phyloP scores from a whole-genome alignment of 495 filamentous ascomycete species.

The Penicillium longicatenatum region DNA sequence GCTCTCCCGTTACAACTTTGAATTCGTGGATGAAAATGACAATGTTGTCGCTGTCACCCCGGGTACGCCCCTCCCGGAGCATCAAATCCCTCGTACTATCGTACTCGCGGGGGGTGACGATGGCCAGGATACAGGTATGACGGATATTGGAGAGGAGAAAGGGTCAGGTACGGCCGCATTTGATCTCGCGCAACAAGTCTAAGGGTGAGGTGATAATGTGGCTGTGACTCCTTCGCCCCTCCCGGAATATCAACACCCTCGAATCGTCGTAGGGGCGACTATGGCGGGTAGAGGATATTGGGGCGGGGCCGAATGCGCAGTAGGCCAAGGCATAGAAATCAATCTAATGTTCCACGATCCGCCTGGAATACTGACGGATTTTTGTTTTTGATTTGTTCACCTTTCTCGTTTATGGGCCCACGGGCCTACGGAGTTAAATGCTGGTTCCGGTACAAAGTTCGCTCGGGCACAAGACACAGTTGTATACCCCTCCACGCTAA shows the following conservation, averaged over 20 bases:
- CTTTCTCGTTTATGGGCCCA: background rate
- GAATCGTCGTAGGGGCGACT: constrained; percentile 69
- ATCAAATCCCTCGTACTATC: constrained; percentile 62
- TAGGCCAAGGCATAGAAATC: constrained; percentile 4
- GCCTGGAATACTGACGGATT: background rate
- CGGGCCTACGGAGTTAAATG: constrained; percentile 1
- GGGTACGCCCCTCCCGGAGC: constrained; percentile 50
- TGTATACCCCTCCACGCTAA: background rate
- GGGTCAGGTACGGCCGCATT: constrained; percentile 59
- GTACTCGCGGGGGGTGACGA: constrained; percentile 71
- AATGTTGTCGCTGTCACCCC: constrained; percentile 87
- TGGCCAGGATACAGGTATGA: constrained; percentile 47
- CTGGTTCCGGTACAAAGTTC: background rate
- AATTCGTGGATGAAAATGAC: constrained; percentile 95
- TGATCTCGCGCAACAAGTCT: constrained; percentile 92
- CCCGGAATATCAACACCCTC: constrained; percentile 49
- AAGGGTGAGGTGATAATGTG: constrained; percentile 92
- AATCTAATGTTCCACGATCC: constrained; percentile 11
- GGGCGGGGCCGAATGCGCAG: constrained; percentile 22
- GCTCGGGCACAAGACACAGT: background rate
- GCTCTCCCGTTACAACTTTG: constrained; percentile 92
- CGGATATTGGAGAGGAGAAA: constrained; percentile 28
- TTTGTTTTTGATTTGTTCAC: background rate
- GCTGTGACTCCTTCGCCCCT: constrained; percentile 71
- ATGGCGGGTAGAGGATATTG: constrained; percentile 35